phyloP scores from a whole-genome alignment of 1,284 basidiomycete genomes.

The Agroathelia rolfsii region DNA sequence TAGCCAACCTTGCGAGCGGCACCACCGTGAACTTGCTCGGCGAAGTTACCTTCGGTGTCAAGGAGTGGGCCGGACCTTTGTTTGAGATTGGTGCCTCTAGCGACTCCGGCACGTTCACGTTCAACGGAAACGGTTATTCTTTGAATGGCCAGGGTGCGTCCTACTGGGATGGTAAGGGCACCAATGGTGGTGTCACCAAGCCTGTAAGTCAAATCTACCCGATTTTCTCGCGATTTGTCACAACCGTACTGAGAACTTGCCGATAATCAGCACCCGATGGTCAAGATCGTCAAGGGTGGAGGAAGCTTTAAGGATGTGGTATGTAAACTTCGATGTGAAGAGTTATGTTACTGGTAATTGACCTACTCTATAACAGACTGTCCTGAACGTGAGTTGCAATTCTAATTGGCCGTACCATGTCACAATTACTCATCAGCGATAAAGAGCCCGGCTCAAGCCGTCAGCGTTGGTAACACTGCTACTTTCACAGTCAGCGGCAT shows the following conservation, averaged over 20 bases:
- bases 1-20: constrained; percentile 2
- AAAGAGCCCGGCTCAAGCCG: constrained; percentile 2
- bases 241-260: too few relatives aligned
- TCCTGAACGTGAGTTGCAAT: constrained; percentile 2
- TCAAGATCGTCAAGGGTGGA: constrained; percentile 4
- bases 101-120: constrained; percentile 2
- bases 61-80: constrained; percentile 3
- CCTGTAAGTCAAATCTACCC: too few relatives aligned
- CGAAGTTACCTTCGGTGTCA: constrained; percentile 2
- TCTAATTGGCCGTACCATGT: too few relatives aligned
- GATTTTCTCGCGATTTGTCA: too few relatives aligned
- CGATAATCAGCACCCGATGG: constrained; percentile 4
- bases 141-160: too few relatives aligned
- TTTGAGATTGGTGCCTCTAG: constrained; percentile 4
- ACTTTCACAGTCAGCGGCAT: constrained; percentile 11
- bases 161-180: too few relatives aligned
- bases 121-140: constrained; percentile 6
- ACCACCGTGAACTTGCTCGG: constrained; percentile 3
- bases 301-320: constrained; percentile 2
- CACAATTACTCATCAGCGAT: too few relatives aligned
- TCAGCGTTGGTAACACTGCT: constrained; percentile 13
- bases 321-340: background rate
- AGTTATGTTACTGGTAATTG: too few relatives aligned
- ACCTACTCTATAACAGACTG: too few relatives aligned
- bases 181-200: too few relatives aligned